These are phyloP conservation scores for Nannochloropsis oceanica DNA, from an alignment of 108 stramenopile species.

Conservation along the genomic window DNA sequence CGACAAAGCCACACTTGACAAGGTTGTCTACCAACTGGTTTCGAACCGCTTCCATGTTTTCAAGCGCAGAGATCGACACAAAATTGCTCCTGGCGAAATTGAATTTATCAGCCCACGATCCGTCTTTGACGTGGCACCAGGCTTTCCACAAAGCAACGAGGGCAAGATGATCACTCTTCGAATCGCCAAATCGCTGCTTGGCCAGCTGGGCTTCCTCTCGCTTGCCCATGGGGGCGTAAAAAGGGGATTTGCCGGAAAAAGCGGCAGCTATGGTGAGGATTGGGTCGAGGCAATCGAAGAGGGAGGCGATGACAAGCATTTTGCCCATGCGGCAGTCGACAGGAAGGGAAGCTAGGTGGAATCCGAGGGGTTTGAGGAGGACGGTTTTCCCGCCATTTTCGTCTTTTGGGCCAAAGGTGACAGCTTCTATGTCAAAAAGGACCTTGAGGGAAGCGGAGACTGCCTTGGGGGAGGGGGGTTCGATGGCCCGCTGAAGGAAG, in stretches of 20 bases:
- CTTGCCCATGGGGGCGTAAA: slow-evolving; percentile 15
- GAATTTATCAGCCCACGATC: background rate
- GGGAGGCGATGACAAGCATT: slow-evolving; percentile 58
- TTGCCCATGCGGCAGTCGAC: slow-evolving; percentile 76
- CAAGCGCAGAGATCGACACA: background rate
- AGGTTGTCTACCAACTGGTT: background rate
- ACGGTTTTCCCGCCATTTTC: background rate
- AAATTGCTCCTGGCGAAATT: background rate
- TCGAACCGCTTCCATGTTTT: background rate
- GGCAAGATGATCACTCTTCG: background rate
- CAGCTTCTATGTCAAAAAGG: background rate
- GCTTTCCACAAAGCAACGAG: background rate
- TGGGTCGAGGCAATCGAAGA: slow-evolving; percentile 67
- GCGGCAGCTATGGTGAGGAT: slow-evolving; percentile 64
- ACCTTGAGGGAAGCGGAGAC: slow-evolving; percentile 42
- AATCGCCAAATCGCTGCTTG: background rate
- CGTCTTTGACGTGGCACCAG: background rate
- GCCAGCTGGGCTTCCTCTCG: slow-evolving; percentile 10
- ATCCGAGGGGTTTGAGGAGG: slow-evolving; percentile 64
- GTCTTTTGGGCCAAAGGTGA: background rate
- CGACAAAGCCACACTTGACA: background rate
- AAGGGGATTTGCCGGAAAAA: slow-evolving; percentile 37
- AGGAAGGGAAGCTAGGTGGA: slow-evolving; percentile 65
- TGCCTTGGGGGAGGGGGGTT: slow-evolving; percentile 51
- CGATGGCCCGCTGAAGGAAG: slow-evolving; percentile 50